These are phyloP conservation scores for Stenocarpella maydis DNA, from an alignment of 2,329 filamentous ascomycete species.

Conservation along the genomic window DNA sequence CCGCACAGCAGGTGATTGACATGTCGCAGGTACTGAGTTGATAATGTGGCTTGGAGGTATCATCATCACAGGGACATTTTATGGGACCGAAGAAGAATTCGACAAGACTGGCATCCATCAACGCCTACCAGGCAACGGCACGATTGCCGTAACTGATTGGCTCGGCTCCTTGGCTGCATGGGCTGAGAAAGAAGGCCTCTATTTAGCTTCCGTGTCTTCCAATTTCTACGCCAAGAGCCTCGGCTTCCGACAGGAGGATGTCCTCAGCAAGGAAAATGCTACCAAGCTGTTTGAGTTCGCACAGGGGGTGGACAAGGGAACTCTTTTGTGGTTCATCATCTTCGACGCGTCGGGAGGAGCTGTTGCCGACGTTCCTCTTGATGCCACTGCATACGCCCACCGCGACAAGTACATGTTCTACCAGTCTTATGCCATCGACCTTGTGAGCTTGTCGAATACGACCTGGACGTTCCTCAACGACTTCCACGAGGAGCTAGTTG, in stretches of 20 bases:
- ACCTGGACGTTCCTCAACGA: constrained; percentile 60
- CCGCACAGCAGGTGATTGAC: too few relatives aligned
- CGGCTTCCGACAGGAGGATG: constrained; percentile 58
- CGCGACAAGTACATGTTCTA: constrained; percentile 71
- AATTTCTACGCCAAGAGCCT: constrained; percentile 67
- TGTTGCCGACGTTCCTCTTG: constrained; percentile 60
- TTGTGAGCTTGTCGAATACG: constrained; percentile 53
- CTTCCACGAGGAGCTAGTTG: constrained; percentile 55
- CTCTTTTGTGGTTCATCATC: constrained; percentile 66
- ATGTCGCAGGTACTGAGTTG: constrained; percentile 54
- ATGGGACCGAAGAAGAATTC: constrained; percentile 66
- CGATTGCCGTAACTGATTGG: constrained; percentile 68
- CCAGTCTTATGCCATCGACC: constrained; percentile 66
- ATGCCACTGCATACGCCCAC: constrained; percentile 69
- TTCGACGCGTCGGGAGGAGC: constrained; percentile 70
- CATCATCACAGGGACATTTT: constrained; percentile 68
- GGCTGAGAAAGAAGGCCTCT: constrained; percentile 57
- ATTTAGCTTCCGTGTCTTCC: constrained; percentile 54
- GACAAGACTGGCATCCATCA: constrained; percentile 57
- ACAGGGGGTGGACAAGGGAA: constrained; percentile 57
- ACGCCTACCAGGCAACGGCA: constrained; percentile 53
- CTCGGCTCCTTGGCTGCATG: constrained; percentile 63
- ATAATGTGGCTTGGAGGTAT: constrained; percentile 61
- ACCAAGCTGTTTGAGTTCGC: constrained; percentile 62
- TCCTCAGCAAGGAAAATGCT: constrained; percentile 55